Evolutionary conservation across 352 stramenopile genomes (phyloP).

Genomic region (Phytophthora uliginosa): DNA sequence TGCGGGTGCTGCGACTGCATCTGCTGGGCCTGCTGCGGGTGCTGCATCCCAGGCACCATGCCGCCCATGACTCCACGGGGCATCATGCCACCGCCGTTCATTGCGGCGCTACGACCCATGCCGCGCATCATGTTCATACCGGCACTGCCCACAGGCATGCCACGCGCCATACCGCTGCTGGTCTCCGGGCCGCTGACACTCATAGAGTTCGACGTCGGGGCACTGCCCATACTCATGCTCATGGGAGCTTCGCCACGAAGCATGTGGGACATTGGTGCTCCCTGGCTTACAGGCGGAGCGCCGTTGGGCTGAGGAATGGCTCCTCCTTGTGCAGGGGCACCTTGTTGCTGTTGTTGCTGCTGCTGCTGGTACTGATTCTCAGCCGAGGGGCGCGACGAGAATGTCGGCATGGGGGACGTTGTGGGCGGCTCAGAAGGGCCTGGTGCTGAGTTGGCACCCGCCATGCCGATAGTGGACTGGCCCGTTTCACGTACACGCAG

Average conservation of each 20-base stretch:
- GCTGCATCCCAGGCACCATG: slow-evolving; percentile 77
- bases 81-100: slow-evolving; percentile 77
- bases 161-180: slow-evolving; percentile 57
- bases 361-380: slow-evolving; percentile 63
- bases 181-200: slow-evolving; percentile 52
- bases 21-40: slow-evolving; percentile 61
- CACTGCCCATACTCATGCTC: slow-evolving; percentile 63
- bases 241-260: slow-evolving; percentile 57
- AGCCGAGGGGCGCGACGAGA: slow-evolving; percentile 71
- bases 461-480: slow-evolving; percentile 87
- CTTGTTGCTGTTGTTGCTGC: slow-evolving; percentile 10
- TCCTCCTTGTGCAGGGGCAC: slow-evolving; percentile 31
- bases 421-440: slow-evolving; percentile 85
- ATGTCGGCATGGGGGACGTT: slow-evolving; percentile 89
- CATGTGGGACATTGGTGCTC: slow-evolving; percentile 66
- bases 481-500: slow-evolving; percentile 82
- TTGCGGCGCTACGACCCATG: slow-evolving; percentile 61
- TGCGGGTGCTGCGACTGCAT: slow-evolving; percentile 69
- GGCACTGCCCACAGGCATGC: slow-evolving; percentile 50
- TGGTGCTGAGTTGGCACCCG: slow-evolving; percentile 81
- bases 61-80: slow-evolving; percentile 71
- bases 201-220: slow-evolving; percentile 47
- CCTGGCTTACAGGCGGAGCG: slow-evolving; percentile 38
- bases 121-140: slow-evolving; percentile 82
- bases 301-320: slow-evolving; percentile 38